Base-by-base conservation (phyloP, 306 rosid species). In the Rosa persica region DNA sequence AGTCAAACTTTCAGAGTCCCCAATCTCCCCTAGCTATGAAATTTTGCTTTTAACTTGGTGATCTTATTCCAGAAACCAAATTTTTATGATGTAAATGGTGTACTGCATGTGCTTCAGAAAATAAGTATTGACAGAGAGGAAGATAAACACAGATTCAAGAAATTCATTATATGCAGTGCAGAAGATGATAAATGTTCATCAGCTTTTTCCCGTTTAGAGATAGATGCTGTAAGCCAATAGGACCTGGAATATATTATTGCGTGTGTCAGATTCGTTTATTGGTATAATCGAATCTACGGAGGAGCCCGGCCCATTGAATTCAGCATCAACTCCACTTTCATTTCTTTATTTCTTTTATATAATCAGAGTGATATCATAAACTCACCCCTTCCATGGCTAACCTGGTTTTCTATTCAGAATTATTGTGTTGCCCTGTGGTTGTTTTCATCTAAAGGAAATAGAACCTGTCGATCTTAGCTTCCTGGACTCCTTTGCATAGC, bases 1-100 rank as follows among this genome's bases (percentile, higher is more conserved):
- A 13, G 80, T 81, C 77, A 81, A 81, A 76, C 36, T 9, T 52
- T 30, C 30, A 16, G 77, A 70, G 40, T 38, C 54, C 25, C 44
- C 23, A 11, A 13, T 13, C 67, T 61, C 7, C 67, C 39, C 17
- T 61, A 30, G 19, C 39, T 61, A 61, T 61, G 38, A 20, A 22
- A 22, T 47, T 22, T 30, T 22, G 58, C 34, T 55, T 36, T 68
- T 55, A 11, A 12, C 4, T 66, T 55, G 74, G 66, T 75, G 83
- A 46, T 23, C 55, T 68, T 47, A 61, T 68, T 55, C 42, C 25
- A 34, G n/a, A 52, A 77, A 55, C 25, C 67, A 54, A 30, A 51
- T 2, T 12, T 22, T 54, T 22, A 22, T 73, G n/a, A 6, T 4
- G 25, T 57, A 40, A 42, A 20, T 51, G 36, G 4, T 54, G 57